Base-by-base conservation (phyloP, 345 rosid species). In the Trapa bicornis region DNA sequence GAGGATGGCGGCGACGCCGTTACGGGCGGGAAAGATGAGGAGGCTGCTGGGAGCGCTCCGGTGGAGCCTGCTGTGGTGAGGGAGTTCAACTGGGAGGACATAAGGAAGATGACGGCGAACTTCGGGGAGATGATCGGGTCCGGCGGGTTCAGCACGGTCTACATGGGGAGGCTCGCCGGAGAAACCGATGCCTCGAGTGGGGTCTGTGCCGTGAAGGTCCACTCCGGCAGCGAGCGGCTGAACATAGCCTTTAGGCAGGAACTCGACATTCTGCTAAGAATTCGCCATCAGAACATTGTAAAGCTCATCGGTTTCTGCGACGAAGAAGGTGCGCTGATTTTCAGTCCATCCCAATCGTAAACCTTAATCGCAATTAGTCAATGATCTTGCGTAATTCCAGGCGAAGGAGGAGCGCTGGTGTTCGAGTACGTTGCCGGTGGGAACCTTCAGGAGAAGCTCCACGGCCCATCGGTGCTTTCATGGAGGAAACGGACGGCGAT, bases 111-210 rank as follows among this genome's bases (percentile, higher is more conserved):
- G 54, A 50, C n/a, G 54, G 54, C 54, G 54, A 50, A 50, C 54
- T 50, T 50, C 22, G 54, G 17, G 17, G 54, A 16, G 54, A 50
- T 50, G 54, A 5, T 50, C 16, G 98, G 98, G n/a, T 80, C 82
- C 0, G 98, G 96, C 14, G 98, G 98, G 47, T 92, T 87, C 70
- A 87, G 98, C 74, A 83, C 73, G n/a, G 92, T 92, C 41, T 89
- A 84, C 74, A 33, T 87, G 74, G 96, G 85, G 50, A 77, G 73
- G 14, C 61, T 87, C 61, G 65, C 84, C 39, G 73, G 75, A 63
- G 75, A 80, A 3, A 70, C 73, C 67, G 79, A 81, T 8, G 54
- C 5, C 54, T 66, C 54, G 4, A 33, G 10, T 14, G 61, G 45
- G 13, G 64, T 74, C 35, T 90, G 81, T 5, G 96, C 96, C 9